A percentile compares a stretch with the other conserved stretches of the same genome.
phyloP scores from a whole-genome alignment of 352 stramenopile species.

The Nothophytophthora sp. region DNA sequence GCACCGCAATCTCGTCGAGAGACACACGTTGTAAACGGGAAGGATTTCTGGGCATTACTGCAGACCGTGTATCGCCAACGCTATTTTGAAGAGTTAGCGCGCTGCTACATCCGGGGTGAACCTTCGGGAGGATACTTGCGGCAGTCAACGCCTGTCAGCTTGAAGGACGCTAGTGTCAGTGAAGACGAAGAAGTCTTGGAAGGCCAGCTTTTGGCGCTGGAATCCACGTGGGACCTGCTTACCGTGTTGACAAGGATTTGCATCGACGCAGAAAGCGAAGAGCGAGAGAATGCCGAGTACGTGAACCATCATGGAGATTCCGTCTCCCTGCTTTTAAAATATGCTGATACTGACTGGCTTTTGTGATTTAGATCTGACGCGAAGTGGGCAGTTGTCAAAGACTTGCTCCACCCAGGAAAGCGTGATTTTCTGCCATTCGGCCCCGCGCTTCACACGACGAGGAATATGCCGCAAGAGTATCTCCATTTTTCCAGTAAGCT shows the following conservation, averaged over 20 bases:
- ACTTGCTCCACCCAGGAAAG: constrained; percentile 39
- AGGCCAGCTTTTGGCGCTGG: constrained; percentile 28
- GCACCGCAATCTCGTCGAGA: constrained; percentile 18
- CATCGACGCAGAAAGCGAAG: neutral
- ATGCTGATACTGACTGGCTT: neutral
- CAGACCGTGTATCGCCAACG: constrained; percentile 12
- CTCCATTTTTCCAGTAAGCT: constrained; percentile 16
- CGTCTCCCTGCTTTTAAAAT: neutral
- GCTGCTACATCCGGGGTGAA: neutral
- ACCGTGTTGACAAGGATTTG: neutral
- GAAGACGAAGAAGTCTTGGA: constrained; percentile 25
- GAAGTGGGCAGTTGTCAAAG: constrained; percentile 48
- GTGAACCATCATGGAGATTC: neutral
- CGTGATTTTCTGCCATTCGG: constrained; percentile 42
- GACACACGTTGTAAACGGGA: constrained; percentile 26
- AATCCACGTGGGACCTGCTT: constrained; percentile 32
- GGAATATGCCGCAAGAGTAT: constrained; percentile 10
- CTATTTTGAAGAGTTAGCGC: constrained; percentile 11
- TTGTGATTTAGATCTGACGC: constrained; percentile 26
- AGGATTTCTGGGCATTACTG: constrained; percentile 57
- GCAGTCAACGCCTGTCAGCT: neutral
- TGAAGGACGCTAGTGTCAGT: neutral
- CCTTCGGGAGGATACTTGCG: constrained; percentile 3
- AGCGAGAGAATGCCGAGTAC: neutral
- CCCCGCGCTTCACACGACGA: neutral